These are phyloP conservation scores for Sarocladium brachiariae DNA, from an alignment of 2,329 filamentous ascomycete species.

Conservation along the genomic window DNA sequence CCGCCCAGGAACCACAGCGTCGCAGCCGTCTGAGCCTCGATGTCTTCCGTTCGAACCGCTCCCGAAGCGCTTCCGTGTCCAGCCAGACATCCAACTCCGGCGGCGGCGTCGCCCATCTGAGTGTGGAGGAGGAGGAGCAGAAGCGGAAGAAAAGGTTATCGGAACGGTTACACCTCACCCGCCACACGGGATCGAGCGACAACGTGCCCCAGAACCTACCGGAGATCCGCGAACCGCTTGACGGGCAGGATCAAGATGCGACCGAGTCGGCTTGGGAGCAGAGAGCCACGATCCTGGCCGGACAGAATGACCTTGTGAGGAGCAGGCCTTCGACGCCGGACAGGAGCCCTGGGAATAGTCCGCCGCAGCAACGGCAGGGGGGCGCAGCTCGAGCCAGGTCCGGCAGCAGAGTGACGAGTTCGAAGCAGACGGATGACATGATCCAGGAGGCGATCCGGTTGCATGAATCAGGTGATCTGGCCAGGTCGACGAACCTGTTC, in stretches of 20 bases:
- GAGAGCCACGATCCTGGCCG: constrained; percentile 81
- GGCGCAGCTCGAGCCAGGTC: constrained; percentile 11
- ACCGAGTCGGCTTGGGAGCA: constrained; percentile 81
- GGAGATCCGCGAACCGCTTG: constrained; percentile 49
- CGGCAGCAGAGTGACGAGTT: constrained; percentile 30
- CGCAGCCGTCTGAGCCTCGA: constrained; percentile 36
- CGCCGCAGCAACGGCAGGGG: not conserved
- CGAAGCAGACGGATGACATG: constrained; percentile 54
- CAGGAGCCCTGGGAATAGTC: not conserved
- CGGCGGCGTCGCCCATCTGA: not conserved
- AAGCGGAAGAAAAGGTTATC: constrained; percentile 46
- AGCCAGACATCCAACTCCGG: constrained; percentile 25
- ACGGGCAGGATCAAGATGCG: constrained; percentile 32
- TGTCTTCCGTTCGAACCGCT: constrained; percentile 37
- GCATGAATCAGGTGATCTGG: constrained; percentile 78
- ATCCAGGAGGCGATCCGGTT: constrained; percentile 95
- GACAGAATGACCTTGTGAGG: constrained; percentile 45
- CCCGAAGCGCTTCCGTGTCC: constrained; percentile 41
- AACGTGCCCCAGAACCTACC: constrained; percentile 77
- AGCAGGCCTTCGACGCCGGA: constrained; percentile 31
- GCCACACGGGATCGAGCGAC: constrained; percentile 53
- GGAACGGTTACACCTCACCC: constrained; percentile 62
- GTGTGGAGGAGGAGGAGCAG: constrained; percentile 22
- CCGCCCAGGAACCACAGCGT: constrained; percentile 23
- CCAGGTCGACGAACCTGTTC: constrained; percentile 78